These are phyloP conservation scores for Saccharomycopsis guyanensis DNA, from an alignment of 805 yeast species.

Conservation along the genomic window DNA sequence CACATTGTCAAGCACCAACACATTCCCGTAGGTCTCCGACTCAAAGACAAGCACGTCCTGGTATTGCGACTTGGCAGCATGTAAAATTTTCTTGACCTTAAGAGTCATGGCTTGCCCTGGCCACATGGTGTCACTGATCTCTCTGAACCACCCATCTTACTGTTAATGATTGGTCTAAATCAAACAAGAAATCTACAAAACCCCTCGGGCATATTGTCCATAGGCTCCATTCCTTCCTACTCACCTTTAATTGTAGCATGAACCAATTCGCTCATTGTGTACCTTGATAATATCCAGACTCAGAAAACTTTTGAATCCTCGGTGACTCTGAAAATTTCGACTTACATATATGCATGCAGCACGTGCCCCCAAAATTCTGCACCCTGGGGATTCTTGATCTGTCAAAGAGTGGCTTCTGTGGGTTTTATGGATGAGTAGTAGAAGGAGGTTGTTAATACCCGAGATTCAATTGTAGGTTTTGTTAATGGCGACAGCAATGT, in stretches of 20 bases:
- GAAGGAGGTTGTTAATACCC: too few species aligned
- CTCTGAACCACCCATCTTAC: conserved; percentile 97
- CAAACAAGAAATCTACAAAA: too few species aligned
- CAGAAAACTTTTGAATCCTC: background rate
- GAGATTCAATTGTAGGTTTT: too few species aligned
- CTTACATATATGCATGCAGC: too few species aligned
- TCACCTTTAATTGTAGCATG: conserved; percentile 3
- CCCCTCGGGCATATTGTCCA: too few species aligned
- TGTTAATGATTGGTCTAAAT: too few species aligned
- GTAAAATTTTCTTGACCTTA: conserved; percentile 78
- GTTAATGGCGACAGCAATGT: too few species aligned
- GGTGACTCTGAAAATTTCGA: too few species aligned
- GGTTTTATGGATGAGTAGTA: too few species aligned
- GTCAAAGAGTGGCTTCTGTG: too few species aligned
- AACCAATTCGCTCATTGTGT: conserved; percentile 3
- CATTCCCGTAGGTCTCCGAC: conserved; percentile 91
- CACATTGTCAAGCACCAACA: conserved; percentile 87
- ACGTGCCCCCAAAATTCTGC: too few species aligned
- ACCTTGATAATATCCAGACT: background rate
- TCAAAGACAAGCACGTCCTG: conserved; percentile 93
- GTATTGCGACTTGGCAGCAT: conserved; percentile 77
- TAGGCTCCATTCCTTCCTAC: background rate
- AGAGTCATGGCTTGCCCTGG: conserved; percentile 98
- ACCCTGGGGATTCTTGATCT: too few species aligned
- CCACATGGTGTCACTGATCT: conserved; percentile 93